Evolutionary conservation across 805 yeast genomes (phyloP), one percentile per base, ranked within the genome.

Genomic region (Saccharomycopsis schoenii): DNA sequence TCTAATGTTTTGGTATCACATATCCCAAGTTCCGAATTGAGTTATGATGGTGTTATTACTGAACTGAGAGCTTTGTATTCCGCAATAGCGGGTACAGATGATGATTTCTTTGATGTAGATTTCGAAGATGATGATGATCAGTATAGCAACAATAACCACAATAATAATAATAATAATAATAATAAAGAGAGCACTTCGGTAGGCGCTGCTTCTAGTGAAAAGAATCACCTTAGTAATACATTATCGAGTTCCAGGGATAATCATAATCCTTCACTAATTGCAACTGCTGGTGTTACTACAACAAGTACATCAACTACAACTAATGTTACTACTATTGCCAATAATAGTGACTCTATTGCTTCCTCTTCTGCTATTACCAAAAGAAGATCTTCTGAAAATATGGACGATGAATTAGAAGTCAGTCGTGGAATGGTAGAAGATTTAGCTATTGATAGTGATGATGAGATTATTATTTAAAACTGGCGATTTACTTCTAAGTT

Each of bases 51-150:
- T 37, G 82, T 89, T 3, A 82, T 93, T 19, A 84, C 92, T 1
- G 94, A 90, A 63, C 90, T 92, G 6, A 87, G 84, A 69, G 75
- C 82, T 21, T 71, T 93, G 51, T 93, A 89, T 71, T 84, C 83
- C 63, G 78, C 80, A 61, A 85, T 93, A 64, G 96, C 94, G 11
- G 98, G 98, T 10, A 82, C 96, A 1, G 94, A 88, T 70, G 97
- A 93, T 68, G 98, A 93, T 73, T 94, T 94, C 75, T 93, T 93
- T 70, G 97, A 90, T 71, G 89, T 93, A 51, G 98, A 93, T 73
- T 93, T 93, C 70, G 97, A 93, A 73, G 98, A 93, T 71, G 97
- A 91, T 21, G 96, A 88, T 54, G 92, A 84, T 41, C 47, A 55
- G 21, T 17, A 55, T 19, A 43, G 39, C 21, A 4, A 37, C 25